Evolutionary conservation across 768 basidiomycete species (phyloP).

Genomic region (Termitomyces heimii): DNA sequence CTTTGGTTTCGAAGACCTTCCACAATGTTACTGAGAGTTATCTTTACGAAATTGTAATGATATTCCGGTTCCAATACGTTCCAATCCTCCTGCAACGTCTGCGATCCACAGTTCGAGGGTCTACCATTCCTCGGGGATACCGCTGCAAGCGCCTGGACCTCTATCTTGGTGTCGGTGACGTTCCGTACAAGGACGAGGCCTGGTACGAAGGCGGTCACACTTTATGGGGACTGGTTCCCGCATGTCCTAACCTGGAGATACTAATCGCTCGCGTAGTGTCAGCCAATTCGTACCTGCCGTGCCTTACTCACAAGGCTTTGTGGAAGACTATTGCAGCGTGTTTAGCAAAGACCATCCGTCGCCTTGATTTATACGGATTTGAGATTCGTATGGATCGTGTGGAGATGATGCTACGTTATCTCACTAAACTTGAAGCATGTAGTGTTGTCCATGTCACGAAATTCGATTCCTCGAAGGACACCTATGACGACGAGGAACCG

Average conservation of each 20-base stretch:
- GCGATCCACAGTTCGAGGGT: neutral
- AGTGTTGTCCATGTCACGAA: no score
- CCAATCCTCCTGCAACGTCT: neutral
- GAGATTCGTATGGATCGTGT: neutral
- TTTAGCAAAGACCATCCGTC: neutral
- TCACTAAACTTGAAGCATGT: neutral
- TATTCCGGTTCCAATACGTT: neutral
- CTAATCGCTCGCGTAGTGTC: neutral
- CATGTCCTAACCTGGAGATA: neutral
- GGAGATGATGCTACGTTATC: neutral
- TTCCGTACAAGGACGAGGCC: neutral
- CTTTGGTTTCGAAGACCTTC: neutral
- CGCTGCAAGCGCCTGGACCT: neutral
- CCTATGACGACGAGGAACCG: no score
- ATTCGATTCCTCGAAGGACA: no score
- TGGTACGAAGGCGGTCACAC: neutral
- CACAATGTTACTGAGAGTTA: neutral
- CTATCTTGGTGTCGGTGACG: neutral
- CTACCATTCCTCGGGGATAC: neutral
- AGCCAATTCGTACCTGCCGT: rapidly evolving
- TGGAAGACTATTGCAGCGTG: neutral
- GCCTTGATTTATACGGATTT: neutral
- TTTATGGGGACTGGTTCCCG: neutral
- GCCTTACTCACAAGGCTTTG: neutral
- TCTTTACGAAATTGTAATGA: neutral